A percentile compares a stretch with the other conserved stretches of the same genome.
These are phyloP conservation scores for Russula griseocarnosa DNA, from an alignment of 768 basidiomycete species.

Conservation along the genomic window DNA sequence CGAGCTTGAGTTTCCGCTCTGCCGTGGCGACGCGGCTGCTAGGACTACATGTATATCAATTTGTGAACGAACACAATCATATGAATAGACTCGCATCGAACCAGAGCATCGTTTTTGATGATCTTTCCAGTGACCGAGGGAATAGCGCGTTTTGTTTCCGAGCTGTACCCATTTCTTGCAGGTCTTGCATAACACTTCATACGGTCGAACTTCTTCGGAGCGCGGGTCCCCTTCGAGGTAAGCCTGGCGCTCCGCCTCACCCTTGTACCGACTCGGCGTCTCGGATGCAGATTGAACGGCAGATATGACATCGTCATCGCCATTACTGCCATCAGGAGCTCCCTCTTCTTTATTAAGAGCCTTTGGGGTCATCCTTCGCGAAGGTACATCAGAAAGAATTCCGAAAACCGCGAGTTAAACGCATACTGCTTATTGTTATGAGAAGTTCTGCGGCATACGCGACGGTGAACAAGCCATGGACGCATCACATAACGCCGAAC, in stretches of 20 bases:
- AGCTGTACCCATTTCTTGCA: constrained; percentile 65
- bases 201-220: constrained; percentile 46
- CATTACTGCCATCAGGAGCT: constrained; percentile 27
- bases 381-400: constrained; percentile 10
- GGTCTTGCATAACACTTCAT: constrained; percentile 53
- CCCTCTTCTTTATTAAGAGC: constrained; percentile 18
- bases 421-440: constrained; percentile 32
- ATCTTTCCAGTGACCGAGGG: constrained; percentile 48
- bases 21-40: constrained; percentile 57
- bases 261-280: constrained; percentile 29
- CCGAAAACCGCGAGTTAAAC: constrained; percentile 15
- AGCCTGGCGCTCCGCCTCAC: constrained; percentile 47
- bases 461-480: constrained; percentile 59
- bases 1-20: constrained; percentile 55
- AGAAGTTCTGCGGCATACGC: constrained; percentile 44
- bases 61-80: constrained; percentile 21
- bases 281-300: constrained; percentile 32
- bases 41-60: constrained; percentile 39
- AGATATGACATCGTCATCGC: constrained; percentile 32
- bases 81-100: constrained; percentile 36
- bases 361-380: constrained; percentile 7
- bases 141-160: constrained; percentile 39
- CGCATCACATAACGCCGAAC: constrained; percentile 53
- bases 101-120: constrained; percentile 50
- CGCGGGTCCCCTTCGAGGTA: constrained; percentile 52